Conservation (phyloP, 2,329 filamentous ascomycete genomes). For the Talaromyces verruculosus region DNA sequence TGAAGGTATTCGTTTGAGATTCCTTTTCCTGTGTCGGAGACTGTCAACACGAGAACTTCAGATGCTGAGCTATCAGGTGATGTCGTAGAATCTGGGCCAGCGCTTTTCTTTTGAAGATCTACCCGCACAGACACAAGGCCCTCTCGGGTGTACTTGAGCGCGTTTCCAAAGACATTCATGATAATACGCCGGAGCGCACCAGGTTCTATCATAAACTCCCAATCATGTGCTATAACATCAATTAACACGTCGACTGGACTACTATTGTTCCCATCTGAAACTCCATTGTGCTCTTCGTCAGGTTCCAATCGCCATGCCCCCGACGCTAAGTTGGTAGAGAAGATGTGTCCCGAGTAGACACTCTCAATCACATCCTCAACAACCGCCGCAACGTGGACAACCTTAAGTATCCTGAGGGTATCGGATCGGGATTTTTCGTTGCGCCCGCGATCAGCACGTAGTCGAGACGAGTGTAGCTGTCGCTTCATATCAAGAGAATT, state of each 20-base stretch:
- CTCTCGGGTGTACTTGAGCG: constrained; percentile 22
- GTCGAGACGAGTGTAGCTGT: constrained; percentile 9
- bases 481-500: constrained; percentile 37
- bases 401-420: constrained; percentile 4
- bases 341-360: constrained; percentile 46
- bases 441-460: neutral
- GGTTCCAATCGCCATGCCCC: constrained; percentile 2
- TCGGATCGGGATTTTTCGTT: neutral
- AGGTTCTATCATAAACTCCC: constrained; percentile 47
- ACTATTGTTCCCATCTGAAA: neutral
- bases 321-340: constrained; percentile 20
- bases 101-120: constrained; percentile 28
- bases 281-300: neutral
- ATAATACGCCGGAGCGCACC: constrained; percentile 49
- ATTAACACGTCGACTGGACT: neutral
- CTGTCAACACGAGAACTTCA: constrained; percentile 34
- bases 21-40: constrained; percentile 61
- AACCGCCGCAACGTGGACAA: constrained; percentile 40
- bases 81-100: neutral
- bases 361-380: constrained; percentile 53
- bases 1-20: constrained; percentile 60
- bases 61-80: neutral
- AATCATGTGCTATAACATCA: constrained; percentile 30
- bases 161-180: constrained; percentile 51
- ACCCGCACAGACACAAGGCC: constrained; percentile 41